These are phyloP conservation scores for Tetratostichococcus sp. DNA, from an alignment of 139 green algal genomes.

Conservation along the genomic window DNA sequence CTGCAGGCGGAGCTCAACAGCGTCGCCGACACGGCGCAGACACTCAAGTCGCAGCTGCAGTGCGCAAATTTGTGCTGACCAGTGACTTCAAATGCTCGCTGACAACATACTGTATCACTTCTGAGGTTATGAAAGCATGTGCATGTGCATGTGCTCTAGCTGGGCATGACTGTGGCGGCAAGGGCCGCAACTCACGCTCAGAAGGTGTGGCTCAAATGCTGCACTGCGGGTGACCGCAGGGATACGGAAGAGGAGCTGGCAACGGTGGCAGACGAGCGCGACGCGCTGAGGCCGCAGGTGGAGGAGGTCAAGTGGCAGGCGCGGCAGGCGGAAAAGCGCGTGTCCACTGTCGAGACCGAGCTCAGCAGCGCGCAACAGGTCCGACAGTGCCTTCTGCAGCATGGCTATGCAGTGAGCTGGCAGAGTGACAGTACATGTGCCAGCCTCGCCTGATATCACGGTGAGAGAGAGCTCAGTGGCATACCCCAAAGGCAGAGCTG, in stretches of 20 bases:
- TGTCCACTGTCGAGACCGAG: conserved; percentile 23
- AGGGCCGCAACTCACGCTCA: background rate
- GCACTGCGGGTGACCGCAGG: too few species aligned
- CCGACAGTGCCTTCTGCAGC: too few species aligned
- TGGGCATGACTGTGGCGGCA: background rate
- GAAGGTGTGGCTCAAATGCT: too few species aligned
- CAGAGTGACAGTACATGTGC: too few species aligned
- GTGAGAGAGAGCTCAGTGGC: too few species aligned
- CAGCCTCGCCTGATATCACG: too few species aligned
- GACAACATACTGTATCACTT: too few species aligned
- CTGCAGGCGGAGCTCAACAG: conserved; percentile 65
- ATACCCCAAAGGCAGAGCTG: too few species aligned
- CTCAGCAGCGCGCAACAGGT: background rate
- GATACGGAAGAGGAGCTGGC: conserved; percentile 43
- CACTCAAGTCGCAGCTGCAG: conserved; percentile 35
- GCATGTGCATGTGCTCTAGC: too few species aligned
- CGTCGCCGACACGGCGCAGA: conserved; percentile 37
- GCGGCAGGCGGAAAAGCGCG: conserved; percentile 42
- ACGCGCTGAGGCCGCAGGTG: conserved; percentile 31
- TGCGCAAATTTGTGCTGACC: conserved; percentile 13
- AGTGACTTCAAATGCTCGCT: too few species aligned
- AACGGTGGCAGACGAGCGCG: conserved; percentile 34
- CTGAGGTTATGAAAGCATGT: too few species aligned
- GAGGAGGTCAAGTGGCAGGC: conserved; percentile 45
- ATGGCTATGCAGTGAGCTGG: too few species aligned